A percentile compares a stretch with the other conserved stretches of the same genome.
Evolutionary conservation across 306 rosid genomes (phyloP).

Genomic region (Trichosanthes cucumerina): DNA sequence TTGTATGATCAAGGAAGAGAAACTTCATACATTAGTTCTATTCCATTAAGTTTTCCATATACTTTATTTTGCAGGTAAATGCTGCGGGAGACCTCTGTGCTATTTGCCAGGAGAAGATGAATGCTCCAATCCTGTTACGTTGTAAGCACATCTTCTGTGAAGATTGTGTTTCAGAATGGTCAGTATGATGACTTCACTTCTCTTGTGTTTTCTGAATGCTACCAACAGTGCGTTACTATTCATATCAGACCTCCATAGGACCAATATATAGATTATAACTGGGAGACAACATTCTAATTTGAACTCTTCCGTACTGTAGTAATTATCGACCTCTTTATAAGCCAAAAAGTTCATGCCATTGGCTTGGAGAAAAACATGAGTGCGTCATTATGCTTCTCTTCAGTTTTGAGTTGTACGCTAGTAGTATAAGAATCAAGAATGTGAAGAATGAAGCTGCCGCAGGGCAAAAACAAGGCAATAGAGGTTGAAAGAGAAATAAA

Average conservation of each 20-base stretch:
- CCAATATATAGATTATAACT: neutral
- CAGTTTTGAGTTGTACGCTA: neutral
- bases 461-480: neutral
- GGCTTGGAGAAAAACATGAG: neutral
- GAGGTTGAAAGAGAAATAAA: neutral
- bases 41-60: neutral
- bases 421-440: neutral
- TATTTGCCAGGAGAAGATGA: slow-evolving; percentile 95
- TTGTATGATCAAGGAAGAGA: neutral
- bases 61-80: slow-evolving; percentile 42
- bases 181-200: slow-evolving; percentile 25
- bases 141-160: slow-evolving; percentile 94
- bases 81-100: slow-evolving; percentile 83
- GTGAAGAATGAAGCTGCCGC: neutral
- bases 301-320: neutral
- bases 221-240: neutral
- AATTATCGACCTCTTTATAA: neutral
- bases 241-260: neutral
- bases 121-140: slow-evolving; percentile 60
- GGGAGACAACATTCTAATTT: neutral
- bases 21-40: neutral
- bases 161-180: slow-evolving; percentile 95
- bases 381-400: neutral
- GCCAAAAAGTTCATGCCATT: neutral
- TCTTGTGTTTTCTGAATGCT: slow-evolving; percentile 7